Percentiles rank a stretch among this genome's conserved stretches.
These are phyloP conservation scores for Furcasterigmium sp. DNA, from an alignment of 2,329 filamentous ascomycete species.

Conservation along the genomic window DNA sequence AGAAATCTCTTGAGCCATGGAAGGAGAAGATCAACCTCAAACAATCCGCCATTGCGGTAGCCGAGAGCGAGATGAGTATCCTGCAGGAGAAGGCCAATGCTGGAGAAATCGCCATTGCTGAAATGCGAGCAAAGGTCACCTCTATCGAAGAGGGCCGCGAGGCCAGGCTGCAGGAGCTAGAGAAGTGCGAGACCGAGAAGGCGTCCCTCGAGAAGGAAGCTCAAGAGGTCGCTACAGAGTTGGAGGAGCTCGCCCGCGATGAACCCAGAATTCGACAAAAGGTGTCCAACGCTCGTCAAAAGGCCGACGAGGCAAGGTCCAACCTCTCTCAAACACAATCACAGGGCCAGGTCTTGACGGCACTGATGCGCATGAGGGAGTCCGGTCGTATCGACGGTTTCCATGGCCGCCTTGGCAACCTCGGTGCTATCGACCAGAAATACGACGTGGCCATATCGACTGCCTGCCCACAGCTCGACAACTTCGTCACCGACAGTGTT, in stretches of 20 bases:
- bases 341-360: constrained; percentile 85
- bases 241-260: constrained; percentile 66
- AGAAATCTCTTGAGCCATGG: constrained; percentile 94
- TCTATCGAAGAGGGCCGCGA: constrained; percentile 66
- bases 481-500: constrained; percentile 94
- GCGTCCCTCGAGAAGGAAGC: constrained; percentile 69
- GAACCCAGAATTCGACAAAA: constrained; percentile 80
- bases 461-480: constrained; percentile 84
- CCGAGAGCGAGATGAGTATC: constrained; percentile 90
- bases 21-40: constrained; percentile 96
- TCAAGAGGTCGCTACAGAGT: constrained; percentile 63
- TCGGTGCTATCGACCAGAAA: constrained; percentile 87
- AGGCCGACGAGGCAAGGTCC: constrained; percentile 90
- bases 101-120: constrained; percentile 76
- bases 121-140: constrained; percentile 74
- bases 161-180: constrained; percentile 68
- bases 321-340: constrained; percentile 87
- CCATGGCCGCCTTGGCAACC: constrained; percentile 88
- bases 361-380: constrained; percentile 90
- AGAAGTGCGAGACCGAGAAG: constrained; percentile 70
- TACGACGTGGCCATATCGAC: constrained; percentile 99
- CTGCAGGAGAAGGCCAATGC: constrained; percentile 85
- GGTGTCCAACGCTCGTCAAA: constrained; percentile 85
- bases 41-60: constrained; percentile 87
- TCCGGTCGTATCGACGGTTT: constrained; percentile 97